phyloP scores from a whole-genome alignment of 768 basidiomycete genomes.

The Baorangia bicolor region DNA sequence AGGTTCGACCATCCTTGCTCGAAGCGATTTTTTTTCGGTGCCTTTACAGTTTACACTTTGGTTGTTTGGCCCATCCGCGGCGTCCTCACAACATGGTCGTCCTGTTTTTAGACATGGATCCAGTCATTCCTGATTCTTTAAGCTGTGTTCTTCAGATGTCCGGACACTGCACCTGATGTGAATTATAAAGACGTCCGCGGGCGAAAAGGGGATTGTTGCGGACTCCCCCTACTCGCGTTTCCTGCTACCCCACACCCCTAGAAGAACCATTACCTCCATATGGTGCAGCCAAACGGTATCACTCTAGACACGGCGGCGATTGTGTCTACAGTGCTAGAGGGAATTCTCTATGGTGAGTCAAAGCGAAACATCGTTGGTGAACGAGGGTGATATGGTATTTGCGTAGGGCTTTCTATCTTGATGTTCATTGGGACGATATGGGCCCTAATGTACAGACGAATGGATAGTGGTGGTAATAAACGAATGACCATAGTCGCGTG shows the following conservation, averaged over 20 bases:
- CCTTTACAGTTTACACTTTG: not conserved
- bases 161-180: not conserved
- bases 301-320: constrained; percentile 22
- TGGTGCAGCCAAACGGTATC: constrained; percentile 1
- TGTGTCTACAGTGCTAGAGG: constrained; percentile 13
- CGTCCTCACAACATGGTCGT: not conserved
- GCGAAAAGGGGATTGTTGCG: not conserved
- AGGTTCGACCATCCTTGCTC: not conserved
- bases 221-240: not conserved
- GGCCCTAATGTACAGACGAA: constrained; percentile 13
- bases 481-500: constrained; percentile 19
- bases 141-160: not conserved
- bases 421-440: constrained; percentile 32
- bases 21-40: not conserved
- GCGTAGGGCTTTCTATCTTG: constrained; percentile 28
- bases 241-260: not conserved
- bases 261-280: not conserved
- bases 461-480: not conserved
- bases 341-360: not conserved
- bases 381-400: not conserved
- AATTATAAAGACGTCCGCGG: not conserved
- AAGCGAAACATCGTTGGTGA: not conserved
- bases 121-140: too few species aligned
- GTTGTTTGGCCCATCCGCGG: not conserved
- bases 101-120: not conserved